Percentiles rank a stretch among this genome's conserved stretches.
Evolutionary conservation across 768 basidiomycete species (phyloP).

Genomic region (Suillus alpinus): DNA sequence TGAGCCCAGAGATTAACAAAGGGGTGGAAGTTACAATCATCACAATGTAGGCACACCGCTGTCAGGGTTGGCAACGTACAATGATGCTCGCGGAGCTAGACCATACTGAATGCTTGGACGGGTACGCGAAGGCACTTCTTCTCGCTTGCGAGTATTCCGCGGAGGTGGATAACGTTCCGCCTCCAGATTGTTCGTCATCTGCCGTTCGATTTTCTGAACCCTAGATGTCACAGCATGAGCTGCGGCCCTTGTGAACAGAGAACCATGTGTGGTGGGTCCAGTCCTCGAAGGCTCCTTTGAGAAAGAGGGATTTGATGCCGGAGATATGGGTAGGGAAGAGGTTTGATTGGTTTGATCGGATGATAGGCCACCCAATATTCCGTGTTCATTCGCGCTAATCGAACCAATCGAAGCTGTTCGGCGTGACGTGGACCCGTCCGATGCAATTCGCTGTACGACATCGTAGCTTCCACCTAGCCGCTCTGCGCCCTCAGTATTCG

Average conservation of each 20-base stretch:
- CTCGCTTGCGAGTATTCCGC: conserved; percentile 40
- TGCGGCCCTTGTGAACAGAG: conserved; percentile 8
- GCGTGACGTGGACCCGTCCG: conserved; percentile 25
- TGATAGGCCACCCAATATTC: conserved; percentile 10
- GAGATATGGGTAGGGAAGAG: conserved; percentile 11
- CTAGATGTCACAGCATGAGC: conserved; percentile 44
- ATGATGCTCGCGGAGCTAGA: conserved; percentile 55
- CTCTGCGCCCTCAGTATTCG: conserved; percentile 69
- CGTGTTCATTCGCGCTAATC: conserved; percentile 20
- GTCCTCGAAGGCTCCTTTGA: conserved; percentile 3
- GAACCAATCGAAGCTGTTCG: conserved; percentile 25
- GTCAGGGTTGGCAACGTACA: conserved; percentile 78
- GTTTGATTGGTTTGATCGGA: conserved; percentile 12
- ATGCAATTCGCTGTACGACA: conserved; percentile 54
- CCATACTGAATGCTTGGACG: conserved; percentile 56
- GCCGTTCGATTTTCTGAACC: conserved; percentile 57
- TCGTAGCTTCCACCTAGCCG: conserved; percentile 65
- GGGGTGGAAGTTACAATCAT: conserved; percentile 6
- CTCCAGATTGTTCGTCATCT: conserved; percentile 53
- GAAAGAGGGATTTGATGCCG: conserved; percentile 3
- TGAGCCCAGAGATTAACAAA: conserved; percentile 15
- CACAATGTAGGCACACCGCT: not conserved
- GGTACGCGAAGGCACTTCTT: conserved; percentile 40
- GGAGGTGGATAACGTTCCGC: conserved; percentile 31
- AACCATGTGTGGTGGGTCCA: not conserved